A percentile compares a stretch with the other conserved stretches of the same genome.
These are phyloP conservation scores for Colletotrichum australisinense DNA, from an alignment of 2,329 filamentous ascomycete genomes.

Conservation along the genomic window DNA sequence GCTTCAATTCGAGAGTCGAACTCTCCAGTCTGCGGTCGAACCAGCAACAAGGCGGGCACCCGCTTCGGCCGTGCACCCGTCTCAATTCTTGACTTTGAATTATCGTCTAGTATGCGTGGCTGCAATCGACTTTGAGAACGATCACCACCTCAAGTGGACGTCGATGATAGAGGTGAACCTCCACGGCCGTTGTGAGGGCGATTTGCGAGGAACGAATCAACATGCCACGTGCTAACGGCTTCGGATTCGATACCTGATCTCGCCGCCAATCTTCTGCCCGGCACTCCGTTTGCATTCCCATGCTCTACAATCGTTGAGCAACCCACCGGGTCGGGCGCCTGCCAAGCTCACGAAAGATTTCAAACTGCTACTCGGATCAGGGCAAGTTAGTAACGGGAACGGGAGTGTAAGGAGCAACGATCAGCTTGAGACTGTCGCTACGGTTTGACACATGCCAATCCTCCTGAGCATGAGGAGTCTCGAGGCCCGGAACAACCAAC, in stretches of 20 bases:
- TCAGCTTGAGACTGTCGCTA: background rate
- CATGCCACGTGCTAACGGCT: background rate
- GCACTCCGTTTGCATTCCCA: conserved; percentile 1
- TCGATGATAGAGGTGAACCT: background rate
- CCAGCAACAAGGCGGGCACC: no score
- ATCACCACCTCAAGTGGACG: background rate
- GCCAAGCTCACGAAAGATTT: background rate
- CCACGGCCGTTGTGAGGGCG: background rate
- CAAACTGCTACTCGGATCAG: background rate
- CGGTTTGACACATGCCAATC: background rate
- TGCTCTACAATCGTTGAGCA: background rate
- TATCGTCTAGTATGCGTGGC: no score
- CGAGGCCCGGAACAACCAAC: background rate
- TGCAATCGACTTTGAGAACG: background rate
- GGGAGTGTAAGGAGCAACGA: background rate
- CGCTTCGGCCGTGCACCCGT: no score
- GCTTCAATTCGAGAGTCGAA: background rate
- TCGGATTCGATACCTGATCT: background rate
- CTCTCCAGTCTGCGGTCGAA: no score
- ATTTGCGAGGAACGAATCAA: no score
- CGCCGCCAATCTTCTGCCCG: background rate
- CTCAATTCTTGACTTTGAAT: no score
- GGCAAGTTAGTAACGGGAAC: background rate
- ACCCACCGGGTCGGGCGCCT: background rate
- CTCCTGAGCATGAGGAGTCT: background rate